A percentile compares a stretch with the other conserved stretches of the same genome.
These are phyloP conservation scores for Microdochium trichocladiopsis DNA, from an alignment of 2,329 filamentous ascomycete species.

Conservation along the genomic window DNA sequence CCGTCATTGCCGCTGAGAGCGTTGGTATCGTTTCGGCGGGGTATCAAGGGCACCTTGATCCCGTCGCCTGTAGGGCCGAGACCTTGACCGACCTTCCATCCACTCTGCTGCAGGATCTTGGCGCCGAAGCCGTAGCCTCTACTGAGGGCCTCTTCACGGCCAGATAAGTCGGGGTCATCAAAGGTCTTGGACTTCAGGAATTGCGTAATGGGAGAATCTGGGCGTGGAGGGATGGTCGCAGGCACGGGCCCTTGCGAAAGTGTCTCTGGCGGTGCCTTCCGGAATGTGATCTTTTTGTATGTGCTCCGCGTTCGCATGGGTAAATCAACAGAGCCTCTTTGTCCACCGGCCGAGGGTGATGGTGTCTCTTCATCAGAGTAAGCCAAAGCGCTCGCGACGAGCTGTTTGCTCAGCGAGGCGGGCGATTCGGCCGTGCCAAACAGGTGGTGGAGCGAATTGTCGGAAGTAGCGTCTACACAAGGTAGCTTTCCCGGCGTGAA, in stretches of 20 bases:
- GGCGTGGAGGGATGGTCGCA: not conserved
- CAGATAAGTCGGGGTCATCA: not conserved
- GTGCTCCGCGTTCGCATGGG: not conserved
- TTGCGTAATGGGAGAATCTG: not conserved
- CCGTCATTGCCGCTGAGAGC: not conserved
- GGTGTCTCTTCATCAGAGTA: not conserved
- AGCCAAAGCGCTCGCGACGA: not conserved
- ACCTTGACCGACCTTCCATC: not conserved
- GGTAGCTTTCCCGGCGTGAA: not conserved
- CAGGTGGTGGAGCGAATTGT: too few species aligned
- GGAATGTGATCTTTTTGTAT: not conserved
- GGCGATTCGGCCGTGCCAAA: not conserved
- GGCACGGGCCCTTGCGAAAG: not conserved
- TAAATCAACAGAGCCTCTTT: too few species aligned
- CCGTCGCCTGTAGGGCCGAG: not conserved
- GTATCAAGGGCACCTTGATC: not conserved
- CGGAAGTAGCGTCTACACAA: too few species aligned
- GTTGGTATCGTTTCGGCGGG: not conserved
- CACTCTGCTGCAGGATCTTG: not conserved
- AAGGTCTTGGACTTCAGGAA: not conserved
- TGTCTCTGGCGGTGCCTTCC: not conserved
- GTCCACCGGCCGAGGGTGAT: not conserved
- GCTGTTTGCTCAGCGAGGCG: not conserved
- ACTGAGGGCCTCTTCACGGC: not conserved
- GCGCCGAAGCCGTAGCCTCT: not conserved